These are phyloP conservation scores for Camelina laxa DNA, from an alignment of 345 rosid species.

Conservation along the genomic window DNA sequence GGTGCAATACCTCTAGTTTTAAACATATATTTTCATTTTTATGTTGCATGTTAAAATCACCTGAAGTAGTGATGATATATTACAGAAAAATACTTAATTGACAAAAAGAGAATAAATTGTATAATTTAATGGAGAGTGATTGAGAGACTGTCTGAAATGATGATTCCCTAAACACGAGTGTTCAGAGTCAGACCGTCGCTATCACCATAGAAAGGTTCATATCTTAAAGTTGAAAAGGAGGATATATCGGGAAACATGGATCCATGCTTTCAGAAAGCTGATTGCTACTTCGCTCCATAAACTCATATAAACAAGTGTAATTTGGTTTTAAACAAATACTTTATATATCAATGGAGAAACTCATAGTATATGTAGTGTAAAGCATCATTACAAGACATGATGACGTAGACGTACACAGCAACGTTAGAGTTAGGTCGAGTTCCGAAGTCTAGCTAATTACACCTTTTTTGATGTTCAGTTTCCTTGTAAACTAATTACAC, in stretches of 20 bases:
- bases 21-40: neutral
- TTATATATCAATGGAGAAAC: slow-evolving; percentile 16
- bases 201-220: slow-evolving; percentile 40
- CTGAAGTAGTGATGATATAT: neutral
- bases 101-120: neutral
- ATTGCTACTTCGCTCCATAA: slow-evolving; percentile 34
- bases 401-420: slow-evolving; percentile 18
- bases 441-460: slow-evolving; percentile 21
- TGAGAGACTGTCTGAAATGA: slow-evolving; percentile 18
- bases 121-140: neutral
- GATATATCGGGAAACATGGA: slow-evolving; percentile 43
- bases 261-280: slow-evolving; percentile 47
- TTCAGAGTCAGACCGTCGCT: slow-evolving; percentile 35
- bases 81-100: neutral
- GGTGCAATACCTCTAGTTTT: too few relatives aligned
- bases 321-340: slow-evolving; percentile 42
- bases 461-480: neutral
- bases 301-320: slow-evolving; percentile 20
- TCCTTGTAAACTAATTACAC: neutral
- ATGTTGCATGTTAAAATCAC: slow-evolving; percentile 1
- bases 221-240: slow-evolving; percentile 25
- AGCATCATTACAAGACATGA: slow-evolving; percentile 34
- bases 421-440: slow-evolving; percentile 31
- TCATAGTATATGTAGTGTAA: neutral
- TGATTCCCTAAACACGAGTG: slow-evolving; percentile 32